phyloP scores from a whole-genome alignment of 345 rosid genomes.

The Carallia pectinifolia region DNA sequence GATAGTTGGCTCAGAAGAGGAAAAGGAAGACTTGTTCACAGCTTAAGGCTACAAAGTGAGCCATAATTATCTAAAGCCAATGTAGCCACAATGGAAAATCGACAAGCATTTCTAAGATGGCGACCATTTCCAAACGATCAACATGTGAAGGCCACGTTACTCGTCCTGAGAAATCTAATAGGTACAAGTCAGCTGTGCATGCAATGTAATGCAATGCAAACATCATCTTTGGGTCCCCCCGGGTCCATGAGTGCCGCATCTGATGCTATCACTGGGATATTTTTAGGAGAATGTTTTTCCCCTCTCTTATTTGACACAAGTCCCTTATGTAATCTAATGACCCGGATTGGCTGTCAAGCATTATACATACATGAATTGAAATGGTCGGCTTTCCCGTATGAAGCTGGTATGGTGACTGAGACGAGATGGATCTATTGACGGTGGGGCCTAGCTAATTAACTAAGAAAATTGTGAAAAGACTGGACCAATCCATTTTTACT shows the following conservation, averaged over 20 bases:
- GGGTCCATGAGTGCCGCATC: too few species aligned
- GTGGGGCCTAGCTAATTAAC: too few species aligned
- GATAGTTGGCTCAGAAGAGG: too few species aligned
- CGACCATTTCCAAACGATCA: conserved; percentile 22
- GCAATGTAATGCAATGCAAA: background rate
- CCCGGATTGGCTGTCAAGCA: too few species aligned
- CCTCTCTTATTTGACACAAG: background rate
- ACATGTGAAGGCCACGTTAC: conserved; percentile 50
- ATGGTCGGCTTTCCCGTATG: too few species aligned
- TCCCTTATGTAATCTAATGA: background rate
- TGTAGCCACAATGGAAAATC: background rate
- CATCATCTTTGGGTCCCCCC: background rate
- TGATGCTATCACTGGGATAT: too few species aligned
- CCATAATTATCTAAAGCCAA: background rate
- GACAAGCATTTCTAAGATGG: conserved; percentile 4
- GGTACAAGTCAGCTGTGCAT: conserved; percentile 23
- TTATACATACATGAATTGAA: too few species aligned
- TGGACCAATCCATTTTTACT: too few species aligned
- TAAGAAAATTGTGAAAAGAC: too few species aligned
- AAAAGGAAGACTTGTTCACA: conserved; percentile 1
- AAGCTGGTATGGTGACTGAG: too few species aligned
- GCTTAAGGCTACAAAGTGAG: conserved; percentile 7
- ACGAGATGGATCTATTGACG: too few species aligned
- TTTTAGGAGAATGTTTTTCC: background rate
- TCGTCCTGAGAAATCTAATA: conserved; percentile 26